Conservation (phyloP, 441 rosid genomes). For the Erysimum cheiri region DNA sequence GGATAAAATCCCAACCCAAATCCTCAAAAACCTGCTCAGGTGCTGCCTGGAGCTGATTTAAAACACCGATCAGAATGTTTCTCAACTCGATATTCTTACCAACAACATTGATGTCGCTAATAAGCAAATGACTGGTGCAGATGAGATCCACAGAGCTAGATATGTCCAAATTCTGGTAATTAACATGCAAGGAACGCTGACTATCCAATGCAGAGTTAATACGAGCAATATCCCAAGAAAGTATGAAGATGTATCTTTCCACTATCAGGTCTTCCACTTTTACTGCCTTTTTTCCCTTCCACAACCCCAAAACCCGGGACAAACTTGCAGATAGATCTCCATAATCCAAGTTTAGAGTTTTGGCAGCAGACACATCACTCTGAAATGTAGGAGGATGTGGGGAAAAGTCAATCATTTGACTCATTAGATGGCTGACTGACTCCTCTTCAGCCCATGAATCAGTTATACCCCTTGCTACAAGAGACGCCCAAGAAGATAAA, state of each 20-base stretch:
- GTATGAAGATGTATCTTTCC: conserved; percentile 90
- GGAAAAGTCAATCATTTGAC: conserved; percentile 80
- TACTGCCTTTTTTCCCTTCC: conserved; percentile 84
- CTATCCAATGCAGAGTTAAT: conserved; percentile 46
- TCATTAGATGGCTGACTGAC: conserved; percentile 60
- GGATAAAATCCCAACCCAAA: conserved; percentile 89
- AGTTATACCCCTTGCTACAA: conserved; percentile 60
- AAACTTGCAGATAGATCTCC: conserved; percentile 62
- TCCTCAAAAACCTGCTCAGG: conserved; percentile 59
- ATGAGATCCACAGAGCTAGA: conserved; percentile 61
- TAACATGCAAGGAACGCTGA: conserved; percentile 54
- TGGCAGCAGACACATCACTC: conserved; percentile 62
- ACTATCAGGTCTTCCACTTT: conserved; percentile 84
- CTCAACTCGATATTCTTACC: conserved; percentile 52
- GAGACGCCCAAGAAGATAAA: conserved; percentile 76
- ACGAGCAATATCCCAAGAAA: conserved; percentile 85
- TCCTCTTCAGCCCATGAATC: conserved; percentile 72
- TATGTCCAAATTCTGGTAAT: conserved; percentile 54
- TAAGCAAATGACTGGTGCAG: conserved; percentile 65
- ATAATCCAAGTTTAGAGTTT: conserved; percentile 62
- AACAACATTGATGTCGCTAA: conserved; percentile 53
- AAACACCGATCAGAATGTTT: conserved; percentile 58
- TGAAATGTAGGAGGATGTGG: conserved; percentile 67
- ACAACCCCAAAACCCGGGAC: conserved; percentile 72
- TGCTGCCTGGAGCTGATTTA: conserved; percentile 57